Evolutionary conservation across 306 rosid species (phyloP), one percentile per base, ranked within the genome.

Genomic region (Arachis hypogaea): DNA sequence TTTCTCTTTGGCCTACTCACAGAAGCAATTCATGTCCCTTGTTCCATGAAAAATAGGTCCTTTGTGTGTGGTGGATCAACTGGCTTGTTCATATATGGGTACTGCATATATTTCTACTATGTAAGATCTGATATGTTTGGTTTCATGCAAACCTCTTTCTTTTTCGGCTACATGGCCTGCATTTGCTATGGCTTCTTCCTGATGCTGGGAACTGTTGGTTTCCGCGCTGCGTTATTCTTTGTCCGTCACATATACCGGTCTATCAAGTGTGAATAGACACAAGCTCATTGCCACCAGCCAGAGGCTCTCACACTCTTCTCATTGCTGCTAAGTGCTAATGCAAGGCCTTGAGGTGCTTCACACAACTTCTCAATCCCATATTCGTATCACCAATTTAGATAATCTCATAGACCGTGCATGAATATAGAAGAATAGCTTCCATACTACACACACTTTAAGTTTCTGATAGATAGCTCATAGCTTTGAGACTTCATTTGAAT

Each of bases 81-180:
- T 12, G 85, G 90, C n/a, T 70, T 86, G 78, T 86, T 81, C 77
- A 77, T 86, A 58, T 83, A 83, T 75, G 83, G 70, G 1, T 86
- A 83, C 78, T 77, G 85, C 78, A 16, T 80, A 68, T 83, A 81
- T 58, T 81, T 55, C 86, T 86, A 81, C 61, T 28, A 73, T 74
- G 88, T 83, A 70, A 80, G 83, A 82, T 86, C 90, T 54, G 85
- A 84, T 33, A 86, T 84, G 86, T 84, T 63, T 59, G 91, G 88
- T 46, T 83, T 86, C 79, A 77, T 86, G 88, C 91, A 86, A 79
- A 79, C 86, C 55, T 84, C 85, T 40, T 82, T 86, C 86, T 86
- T 84, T 78, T 83, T 86, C 29, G 87, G 87, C 58, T 80, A 80
- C 84, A 83, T 86, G 91, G 88, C 88, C 58, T 84, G 88, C 71